Conservation (phyloP, 352 stramenopile species). For the Phytopythium cucurbitacearum region DNA sequence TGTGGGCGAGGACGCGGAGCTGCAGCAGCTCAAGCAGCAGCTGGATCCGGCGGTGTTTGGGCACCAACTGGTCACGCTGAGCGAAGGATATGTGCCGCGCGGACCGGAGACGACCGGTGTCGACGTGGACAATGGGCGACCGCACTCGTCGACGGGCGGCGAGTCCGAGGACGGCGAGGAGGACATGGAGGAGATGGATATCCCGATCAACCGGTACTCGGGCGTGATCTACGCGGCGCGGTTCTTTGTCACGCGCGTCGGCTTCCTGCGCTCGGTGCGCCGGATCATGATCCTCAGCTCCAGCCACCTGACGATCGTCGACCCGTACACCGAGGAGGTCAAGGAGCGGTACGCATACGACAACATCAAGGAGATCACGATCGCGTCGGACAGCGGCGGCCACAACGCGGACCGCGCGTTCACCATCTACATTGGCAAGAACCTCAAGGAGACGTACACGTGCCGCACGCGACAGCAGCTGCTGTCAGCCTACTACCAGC, state of each 20-base stretch:
- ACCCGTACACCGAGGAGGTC: constrained; percentile 82
- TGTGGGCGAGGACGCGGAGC: constrained; percentile 31
- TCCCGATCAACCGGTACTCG: constrained; percentile 62
- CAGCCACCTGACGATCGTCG: constrained; percentile 76
- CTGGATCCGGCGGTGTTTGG: constrained; percentile 57
- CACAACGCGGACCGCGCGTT: constrained; percentile 73
- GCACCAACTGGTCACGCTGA: constrained; percentile 40
- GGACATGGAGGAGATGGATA: constrained; percentile 37
- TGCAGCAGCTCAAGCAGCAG: constrained; percentile 58
- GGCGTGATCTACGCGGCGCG: constrained; percentile 81
- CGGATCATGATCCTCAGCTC: constrained; percentile 79
- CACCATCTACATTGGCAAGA: constrained; percentile 84
- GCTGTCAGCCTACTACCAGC: constrained; percentile 82
- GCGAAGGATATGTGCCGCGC: constrained; percentile 62
- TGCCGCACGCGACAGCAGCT: constrained; percentile 80
- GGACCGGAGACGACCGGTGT: constrained; percentile 60
- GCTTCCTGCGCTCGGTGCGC: constrained; percentile 74
- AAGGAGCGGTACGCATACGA: constrained; percentile 86
- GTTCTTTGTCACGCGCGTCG: constrained; percentile 83
- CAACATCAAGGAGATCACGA: constrained; percentile 87
- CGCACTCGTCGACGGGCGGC: constrained; percentile 9
- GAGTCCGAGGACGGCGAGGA: constrained; percentile 40
- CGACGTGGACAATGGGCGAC: constrained; percentile 32
- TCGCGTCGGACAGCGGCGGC: constrained; percentile 59
- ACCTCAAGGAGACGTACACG: constrained; percentile 84